These are phyloP conservation scores for Cornus kousa DNA, from an alignment of 148 eudicot genomes.

Conservation along the genomic window DNA sequence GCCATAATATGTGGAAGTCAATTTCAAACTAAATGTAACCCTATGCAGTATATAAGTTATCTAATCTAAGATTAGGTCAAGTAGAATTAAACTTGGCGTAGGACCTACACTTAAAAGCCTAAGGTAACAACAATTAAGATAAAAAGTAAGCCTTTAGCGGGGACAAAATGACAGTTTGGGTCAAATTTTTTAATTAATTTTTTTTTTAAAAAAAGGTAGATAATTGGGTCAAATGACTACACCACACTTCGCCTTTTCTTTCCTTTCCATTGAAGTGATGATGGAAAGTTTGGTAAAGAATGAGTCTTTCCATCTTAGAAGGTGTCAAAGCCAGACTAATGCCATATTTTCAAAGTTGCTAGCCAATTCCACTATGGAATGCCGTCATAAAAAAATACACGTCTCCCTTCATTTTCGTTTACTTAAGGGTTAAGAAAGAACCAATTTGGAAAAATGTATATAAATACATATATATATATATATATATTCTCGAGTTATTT, in stretches of 20 bases:
- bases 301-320: background rate
- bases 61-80: background rate
- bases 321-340: background rate
- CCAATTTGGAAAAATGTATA: no score
- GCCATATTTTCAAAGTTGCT: no score
- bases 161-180: background rate
- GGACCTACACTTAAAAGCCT: background rate
- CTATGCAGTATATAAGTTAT: background rate
- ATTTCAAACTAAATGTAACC: background rate
- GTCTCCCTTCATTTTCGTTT: no score
- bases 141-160: background rate
- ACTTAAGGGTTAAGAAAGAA: no score
- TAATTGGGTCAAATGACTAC: constrained; percentile 6
- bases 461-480: no score
- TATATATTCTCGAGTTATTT: no score
- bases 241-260: background rate
- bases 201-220: background rate
- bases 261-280: background rate
- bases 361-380: no score
- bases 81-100: background rate
- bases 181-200: no score
- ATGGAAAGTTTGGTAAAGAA: constrained; percentile 1
- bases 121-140: background rate
- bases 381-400: no score
- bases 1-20: background rate